These are phyloP conservation scores for Ophiostoma novo-ulmi DNA, from an alignment of 2,329 filamentous ascomycete species.

Conservation along the genomic window DNA sequence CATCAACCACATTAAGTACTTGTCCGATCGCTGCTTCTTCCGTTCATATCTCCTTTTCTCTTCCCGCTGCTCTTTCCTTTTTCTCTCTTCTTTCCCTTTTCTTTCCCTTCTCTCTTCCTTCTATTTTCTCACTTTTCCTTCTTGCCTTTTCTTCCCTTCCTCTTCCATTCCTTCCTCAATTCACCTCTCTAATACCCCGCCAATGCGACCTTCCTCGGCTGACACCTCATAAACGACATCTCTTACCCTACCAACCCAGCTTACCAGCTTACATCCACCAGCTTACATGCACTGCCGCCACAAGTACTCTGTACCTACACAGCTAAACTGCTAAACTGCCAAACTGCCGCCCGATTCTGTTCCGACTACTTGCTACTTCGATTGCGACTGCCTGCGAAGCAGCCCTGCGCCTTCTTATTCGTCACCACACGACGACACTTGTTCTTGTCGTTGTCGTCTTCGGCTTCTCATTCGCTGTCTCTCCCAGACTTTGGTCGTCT, in stretches of 20 bases:
- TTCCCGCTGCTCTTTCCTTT: neutral
- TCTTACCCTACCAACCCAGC: neutral
- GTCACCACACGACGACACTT: constrained; percentile 7
- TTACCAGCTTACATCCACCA: neutral
- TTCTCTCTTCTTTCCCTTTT: neutral
- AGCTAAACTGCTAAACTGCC: neutral
- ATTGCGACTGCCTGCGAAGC: neutral
- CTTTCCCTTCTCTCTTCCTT: neutral
- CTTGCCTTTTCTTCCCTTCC: neutral
- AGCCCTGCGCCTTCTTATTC: constrained; percentile 16
- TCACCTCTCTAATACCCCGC: neutral
- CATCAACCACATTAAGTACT: neutral
- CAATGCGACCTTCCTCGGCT: constrained; percentile 12
- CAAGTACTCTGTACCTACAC: neutral
- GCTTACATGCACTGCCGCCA: neutral
- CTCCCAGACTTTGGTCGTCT: no score
- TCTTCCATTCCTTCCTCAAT: neutral
- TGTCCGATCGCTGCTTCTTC: neutral
- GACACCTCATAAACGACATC: neutral
- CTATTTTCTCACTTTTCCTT: neutral
- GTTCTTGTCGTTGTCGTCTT: neutral
- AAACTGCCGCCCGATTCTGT: neutral
- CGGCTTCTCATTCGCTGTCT: neutral
- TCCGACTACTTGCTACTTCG: neutral
- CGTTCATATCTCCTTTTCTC: neutral